Conservation (phyloP, 176 grass and related monocot genomes). For the Chrysopogon serrulatus region DNA sequence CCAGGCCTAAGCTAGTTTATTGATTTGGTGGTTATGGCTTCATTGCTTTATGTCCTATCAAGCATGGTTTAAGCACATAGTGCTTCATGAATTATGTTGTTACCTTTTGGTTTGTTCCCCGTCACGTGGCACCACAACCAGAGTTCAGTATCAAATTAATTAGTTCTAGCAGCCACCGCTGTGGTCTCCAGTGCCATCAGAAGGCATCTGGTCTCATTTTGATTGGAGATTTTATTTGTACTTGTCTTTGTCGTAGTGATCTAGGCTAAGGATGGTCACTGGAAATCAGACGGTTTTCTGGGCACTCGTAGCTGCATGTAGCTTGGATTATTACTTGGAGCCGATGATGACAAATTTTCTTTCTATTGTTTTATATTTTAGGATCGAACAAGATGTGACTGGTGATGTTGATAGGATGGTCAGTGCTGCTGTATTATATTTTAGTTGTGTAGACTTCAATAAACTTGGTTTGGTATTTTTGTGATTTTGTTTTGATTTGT, state of each 20-base stretch:
- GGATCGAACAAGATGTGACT: constrained; percentile 1
- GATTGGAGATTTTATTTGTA: background rate
- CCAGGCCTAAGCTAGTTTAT: constrained; percentile 13
- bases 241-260: constrained; percentile 8
- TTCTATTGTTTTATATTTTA: constrained; percentile 8
- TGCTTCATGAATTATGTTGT: constrained; percentile 29
- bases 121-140: constrained; percentile 25
- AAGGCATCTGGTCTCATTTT: background rate
- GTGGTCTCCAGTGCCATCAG: background rate
- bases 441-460: no score
- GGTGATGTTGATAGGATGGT: no score
- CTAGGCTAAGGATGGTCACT: background rate
- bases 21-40: constrained; percentile 28
- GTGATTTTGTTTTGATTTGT: no score
- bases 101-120: constrained; percentile 28
- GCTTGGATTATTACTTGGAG: constrained; percentile 6
- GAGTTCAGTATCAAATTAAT: background rate
- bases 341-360: background rate
- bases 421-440: no score
- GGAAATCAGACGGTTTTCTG: background rate
- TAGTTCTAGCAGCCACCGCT: background rate
- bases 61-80: constrained; percentile 23
- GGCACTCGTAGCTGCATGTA: background rate
- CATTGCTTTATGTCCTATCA: constrained; percentile 30
- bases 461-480: no score